Evolutionary conservation across 2,329 filamentous ascomycete genomes (phyloP), one percentile per base, ranked within the genome.

Genomic region (Helotiales sp.): DNA sequence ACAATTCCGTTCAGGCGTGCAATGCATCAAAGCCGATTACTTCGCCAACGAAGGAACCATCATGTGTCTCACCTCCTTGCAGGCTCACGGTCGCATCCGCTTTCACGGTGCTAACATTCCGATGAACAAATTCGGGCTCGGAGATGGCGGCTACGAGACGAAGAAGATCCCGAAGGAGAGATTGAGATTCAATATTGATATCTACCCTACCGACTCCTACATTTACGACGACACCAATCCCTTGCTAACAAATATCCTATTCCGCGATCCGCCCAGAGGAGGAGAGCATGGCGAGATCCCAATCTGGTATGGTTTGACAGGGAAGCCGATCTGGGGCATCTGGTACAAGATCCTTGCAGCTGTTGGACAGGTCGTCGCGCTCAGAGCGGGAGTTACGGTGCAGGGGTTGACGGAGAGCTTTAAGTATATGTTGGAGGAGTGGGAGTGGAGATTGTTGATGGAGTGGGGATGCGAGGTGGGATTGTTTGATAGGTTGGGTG

Each of bases 221-320:
- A 73, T 85, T 15, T 87, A 82, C 73, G 83, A 88, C 58, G 82
- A 86, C 26, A 79, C 84, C 1, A 80, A 85, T 49, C 76, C 80
- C 5, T 76, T 84, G 2, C 73, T 85, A 2, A 69, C 78, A 2
- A 75, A 76, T 17, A 77, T 81, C 7, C 74, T 77, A 4, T 30
- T 47, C 15, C 57, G 61, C 10, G 52, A 64, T 1, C 71, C 73
- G 28, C 80, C 81, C 1, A 79, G 87, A 1, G 85, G 85, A 0
- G 75, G 74, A 0, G 55, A 58, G 6, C 45, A 55, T 4, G 81
- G 82, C 11, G 84, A 86, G 49, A 80, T 92, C 3, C 91, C 91
- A 0, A 84, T 92, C 61, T 94, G 91, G 91, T 85, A 87, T 61
- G 89, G 91, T 76, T 88, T 93, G 67, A 87, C 90, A 68, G 88